Evolutionary conservation across 2,329 filamentous ascomycete species (phyloP).

Genomic region (Fusarium sp.): DNA sequence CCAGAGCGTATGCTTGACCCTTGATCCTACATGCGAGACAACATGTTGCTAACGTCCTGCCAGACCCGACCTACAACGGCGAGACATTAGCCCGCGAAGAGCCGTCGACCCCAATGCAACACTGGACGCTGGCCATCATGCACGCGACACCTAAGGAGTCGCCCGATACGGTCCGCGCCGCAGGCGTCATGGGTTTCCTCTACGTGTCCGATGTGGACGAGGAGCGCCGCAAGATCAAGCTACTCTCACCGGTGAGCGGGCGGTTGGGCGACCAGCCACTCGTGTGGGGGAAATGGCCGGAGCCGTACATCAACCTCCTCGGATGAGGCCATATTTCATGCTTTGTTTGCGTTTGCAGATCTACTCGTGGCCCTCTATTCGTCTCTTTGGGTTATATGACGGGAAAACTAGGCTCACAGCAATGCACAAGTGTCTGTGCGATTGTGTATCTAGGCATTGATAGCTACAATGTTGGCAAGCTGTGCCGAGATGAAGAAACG

Average conservation of each 20-base stretch:
- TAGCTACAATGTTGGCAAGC: not conserved
- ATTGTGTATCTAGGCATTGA: not conserved
- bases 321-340: conserved; percentile 51
- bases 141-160: conserved; percentile 77
- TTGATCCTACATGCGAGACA: not conserved
- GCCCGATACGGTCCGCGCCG: conserved; percentile 79
- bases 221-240: conserved; percentile 80
- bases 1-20: conserved; percentile 63
- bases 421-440: not conserved
- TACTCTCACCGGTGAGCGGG: conserved; percentile 87
- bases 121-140: conserved; percentile 87
- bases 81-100: conserved; percentile 71
- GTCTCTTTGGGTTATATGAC: not conserved
- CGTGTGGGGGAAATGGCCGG: conserved; percentile 88
- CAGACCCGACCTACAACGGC: conserved; percentile 47
- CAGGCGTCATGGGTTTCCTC: conserved; percentile 90
- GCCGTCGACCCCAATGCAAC: conserved; percentile 76
- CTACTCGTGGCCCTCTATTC: not conserved
- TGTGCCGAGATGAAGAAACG: not conserved
- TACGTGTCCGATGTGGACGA: conserved; percentile 94
- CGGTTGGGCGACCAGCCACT: conserved; percentile 83
- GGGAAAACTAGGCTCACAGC: not conserved
- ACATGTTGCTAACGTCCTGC: conserved; percentile 27
- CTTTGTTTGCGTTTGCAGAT: not conserved
- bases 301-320: conserved; percentile 82